Percentiles rank a stretch among this genome's conserved stretches.
These are phyloP conservation scores for Cystobasidium onofrii DNA, from an alignment of 768 basidiomycete species.

Conservation along the genomic window DNA sequence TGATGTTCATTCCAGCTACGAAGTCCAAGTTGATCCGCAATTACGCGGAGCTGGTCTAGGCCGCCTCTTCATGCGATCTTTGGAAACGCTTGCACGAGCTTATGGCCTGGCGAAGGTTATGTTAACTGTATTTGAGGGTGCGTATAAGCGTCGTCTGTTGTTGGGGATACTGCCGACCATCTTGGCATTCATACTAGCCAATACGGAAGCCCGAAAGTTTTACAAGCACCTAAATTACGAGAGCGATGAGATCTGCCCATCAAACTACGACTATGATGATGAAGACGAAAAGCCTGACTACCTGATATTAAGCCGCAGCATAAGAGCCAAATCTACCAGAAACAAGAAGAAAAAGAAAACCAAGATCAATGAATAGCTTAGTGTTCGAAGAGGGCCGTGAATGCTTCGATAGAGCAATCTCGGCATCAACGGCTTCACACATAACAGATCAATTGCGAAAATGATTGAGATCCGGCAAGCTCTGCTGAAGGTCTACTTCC, in stretches of 20 bases:
- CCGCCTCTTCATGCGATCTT: conserved; percentile 51
- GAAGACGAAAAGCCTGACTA: conserved; percentile 1
- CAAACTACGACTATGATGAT: not conserved
- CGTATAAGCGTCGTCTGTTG: conserved; percentile 25
- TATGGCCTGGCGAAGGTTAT: conserved; percentile 63
- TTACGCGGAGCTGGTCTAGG: conserved; percentile 57
- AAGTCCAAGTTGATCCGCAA: conserved; percentile 56
- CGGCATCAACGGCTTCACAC: no score
- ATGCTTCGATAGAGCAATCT: no score
- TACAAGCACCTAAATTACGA: conserved; percentile 37
- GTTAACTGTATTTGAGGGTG: conserved; percentile 69
- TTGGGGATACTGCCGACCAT: not conserved
- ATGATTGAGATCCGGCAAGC: no score
- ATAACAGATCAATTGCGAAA: no score
- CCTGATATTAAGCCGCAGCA: not conserved
- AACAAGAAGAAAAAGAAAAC: conserved; percentile 27
- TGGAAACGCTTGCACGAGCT: conserved; percentile 52
- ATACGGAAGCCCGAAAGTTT: conserved; percentile 34
- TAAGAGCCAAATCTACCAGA: not conserved
- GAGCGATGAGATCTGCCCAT: conserved; percentile 36
- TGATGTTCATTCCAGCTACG: conserved; percentile 55
- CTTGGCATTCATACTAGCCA: conserved; percentile 27
- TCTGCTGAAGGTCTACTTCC: no score
- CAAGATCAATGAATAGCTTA: not conserved
- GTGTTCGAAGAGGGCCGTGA: no score